These are phyloP conservation scores for Cornus florida DNA, from an alignment of 148 eudicot genomes.

Conservation along the genomic window DNA sequence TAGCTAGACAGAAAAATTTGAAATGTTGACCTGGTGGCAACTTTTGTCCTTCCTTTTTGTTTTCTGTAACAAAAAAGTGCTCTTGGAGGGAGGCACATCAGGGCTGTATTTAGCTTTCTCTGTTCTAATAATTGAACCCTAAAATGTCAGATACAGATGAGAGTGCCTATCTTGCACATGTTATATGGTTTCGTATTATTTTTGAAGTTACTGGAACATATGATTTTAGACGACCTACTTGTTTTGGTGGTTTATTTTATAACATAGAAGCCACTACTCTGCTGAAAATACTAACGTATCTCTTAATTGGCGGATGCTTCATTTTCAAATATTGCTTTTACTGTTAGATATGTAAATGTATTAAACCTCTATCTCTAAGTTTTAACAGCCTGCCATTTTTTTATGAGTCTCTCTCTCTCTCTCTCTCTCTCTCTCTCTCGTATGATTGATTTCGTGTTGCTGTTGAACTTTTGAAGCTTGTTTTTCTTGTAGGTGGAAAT, in stretches of 20 bases:
- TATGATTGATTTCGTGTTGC: background rate
- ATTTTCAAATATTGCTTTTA: too few species aligned
- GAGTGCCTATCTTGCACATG: background rate
- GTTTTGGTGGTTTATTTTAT: background rate
- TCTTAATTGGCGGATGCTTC: background rate
- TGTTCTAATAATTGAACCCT: background rate
- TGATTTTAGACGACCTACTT: slow-evolving; percentile 1
- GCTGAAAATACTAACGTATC: background rate
- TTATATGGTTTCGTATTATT: background rate
- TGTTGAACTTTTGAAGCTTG: background rate
- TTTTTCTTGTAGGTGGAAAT: slow-evolving; percentile 61
- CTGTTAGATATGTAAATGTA: too few species aligned
- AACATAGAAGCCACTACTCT: background rate
- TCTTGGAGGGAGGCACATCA: background rate
- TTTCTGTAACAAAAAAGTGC: too few species aligned
- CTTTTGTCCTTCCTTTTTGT: background rate
- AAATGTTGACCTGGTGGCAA: background rate
- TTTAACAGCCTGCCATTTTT: too few species aligned
- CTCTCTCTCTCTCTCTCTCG: background rate
- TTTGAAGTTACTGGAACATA: slow-evolving; percentile 1
- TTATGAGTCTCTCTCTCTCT: background rate
- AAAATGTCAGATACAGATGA: background rate
- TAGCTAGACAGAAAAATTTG: background rate
- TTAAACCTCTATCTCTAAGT: background rate
- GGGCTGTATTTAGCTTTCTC: background rate